phyloP scores from a whole-genome alignment of 2,329 filamentous ascomycete genomes.

The Cadophora sp. region DNA sequence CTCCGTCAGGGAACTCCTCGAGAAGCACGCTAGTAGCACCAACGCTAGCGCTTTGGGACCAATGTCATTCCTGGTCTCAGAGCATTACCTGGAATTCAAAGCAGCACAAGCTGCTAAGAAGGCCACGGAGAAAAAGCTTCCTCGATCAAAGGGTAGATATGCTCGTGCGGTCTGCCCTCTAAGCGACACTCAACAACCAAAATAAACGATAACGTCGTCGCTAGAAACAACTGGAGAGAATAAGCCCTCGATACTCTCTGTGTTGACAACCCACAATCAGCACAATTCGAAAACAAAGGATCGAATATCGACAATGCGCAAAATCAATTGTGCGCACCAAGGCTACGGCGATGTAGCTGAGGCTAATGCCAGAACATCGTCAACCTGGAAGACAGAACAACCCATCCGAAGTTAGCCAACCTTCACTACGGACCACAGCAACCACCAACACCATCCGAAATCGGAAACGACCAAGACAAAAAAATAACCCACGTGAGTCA shows the following conservation, averaged over 20 bases:
- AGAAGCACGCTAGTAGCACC: conserved; percentile 11
- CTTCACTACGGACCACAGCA: not conserved
- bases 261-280: not conserved
- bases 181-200: conserved; percentile 2
- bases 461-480: not conserved
- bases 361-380: not conserved
- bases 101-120: conserved; percentile 14
- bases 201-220: not conserved
- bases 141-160: conserved; percentile 19
- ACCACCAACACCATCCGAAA: not conserved
- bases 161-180: not conserved
- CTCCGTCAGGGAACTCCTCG: conserved; percentile 20
- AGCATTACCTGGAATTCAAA: conserved; percentile 21
- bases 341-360: not conserved
- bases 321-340: not conserved
- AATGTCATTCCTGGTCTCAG: conserved; percentile 18
- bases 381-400: not conserved
- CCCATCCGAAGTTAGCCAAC: not conserved
- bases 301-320: not conserved
- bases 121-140: conserved; percentile 20
- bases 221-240: not conserved
- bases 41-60: conserved; percentile 7
- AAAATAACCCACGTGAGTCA: not conserved
- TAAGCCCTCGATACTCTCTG: not conserved
- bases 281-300: not conserved